These are phyloP conservation scores for Penicillium mononematosum DNA, from an alignment of 495 filamentous ascomycete genomes.

Conservation along the genomic window DNA sequence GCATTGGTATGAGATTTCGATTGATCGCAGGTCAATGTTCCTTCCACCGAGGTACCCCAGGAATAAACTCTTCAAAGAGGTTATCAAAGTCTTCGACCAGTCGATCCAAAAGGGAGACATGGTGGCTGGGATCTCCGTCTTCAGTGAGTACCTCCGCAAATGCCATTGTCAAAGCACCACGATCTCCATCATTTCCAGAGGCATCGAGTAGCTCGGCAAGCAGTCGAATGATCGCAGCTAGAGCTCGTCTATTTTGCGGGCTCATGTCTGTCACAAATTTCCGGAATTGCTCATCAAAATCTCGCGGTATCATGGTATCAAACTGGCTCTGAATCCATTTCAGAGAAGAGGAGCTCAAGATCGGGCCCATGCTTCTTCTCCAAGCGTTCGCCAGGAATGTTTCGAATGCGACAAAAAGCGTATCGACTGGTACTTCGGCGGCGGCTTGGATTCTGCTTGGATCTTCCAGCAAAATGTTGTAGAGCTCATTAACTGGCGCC, in stretches of 20 bases:
- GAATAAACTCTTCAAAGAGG: constrained; percentile 72
- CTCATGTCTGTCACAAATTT: constrained; percentile 73
- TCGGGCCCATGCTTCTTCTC: constrained; percentile 81
- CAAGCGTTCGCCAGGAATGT: constrained; percentile 89
- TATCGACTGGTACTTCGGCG: constrained; percentile 75
- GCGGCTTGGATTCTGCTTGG: constrained; percentile 71
- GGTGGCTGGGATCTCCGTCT: constrained; percentile 73
- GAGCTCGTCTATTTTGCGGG: constrained; percentile 88
- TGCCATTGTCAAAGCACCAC: constrained; percentile 83
- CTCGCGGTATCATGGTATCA: constrained; percentile 65
- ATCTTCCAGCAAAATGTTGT: constrained; percentile 80
- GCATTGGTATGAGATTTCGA: constrained; percentile 49
- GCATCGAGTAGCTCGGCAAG: constrained; percentile 87
- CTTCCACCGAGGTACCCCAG: constrained; percentile 46
- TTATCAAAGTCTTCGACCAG: constrained; percentile 88
- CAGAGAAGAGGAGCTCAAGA: constrained; percentile 65
- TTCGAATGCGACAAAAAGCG: constrained; percentile 91
- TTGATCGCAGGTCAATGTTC: constrained; percentile 45
- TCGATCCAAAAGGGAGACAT: constrained; percentile 87
- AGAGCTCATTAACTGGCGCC: constrained; percentile 82
- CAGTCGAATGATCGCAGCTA: constrained; percentile 79
- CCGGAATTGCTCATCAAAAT: constrained; percentile 86
- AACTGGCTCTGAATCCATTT: constrained; percentile 71
- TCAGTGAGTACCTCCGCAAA: constrained; percentile 86
- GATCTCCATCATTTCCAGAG: constrained; percentile 91